phyloP scores from a whole-genome alignment of 2,329 filamentous ascomycete genomes.

The Fusarium udum region DNA sequence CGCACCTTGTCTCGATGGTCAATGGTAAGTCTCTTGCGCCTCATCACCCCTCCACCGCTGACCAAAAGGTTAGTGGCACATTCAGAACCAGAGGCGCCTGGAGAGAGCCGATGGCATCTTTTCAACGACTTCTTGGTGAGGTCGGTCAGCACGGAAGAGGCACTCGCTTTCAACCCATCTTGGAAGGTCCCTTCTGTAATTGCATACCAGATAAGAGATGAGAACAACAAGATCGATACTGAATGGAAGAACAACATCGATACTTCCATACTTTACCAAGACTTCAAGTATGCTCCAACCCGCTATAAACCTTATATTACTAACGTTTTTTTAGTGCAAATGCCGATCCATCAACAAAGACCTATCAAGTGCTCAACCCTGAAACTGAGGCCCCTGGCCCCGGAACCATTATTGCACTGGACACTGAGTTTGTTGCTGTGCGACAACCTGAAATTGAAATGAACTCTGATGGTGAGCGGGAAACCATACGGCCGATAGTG shows the following conservation, averaged over 20 bases:
- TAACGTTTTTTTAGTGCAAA: constrained; percentile 49
- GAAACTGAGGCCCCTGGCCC: constrained; percentile 72
- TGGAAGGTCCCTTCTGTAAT: constrained; percentile 95
- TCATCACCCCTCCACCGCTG: constrained; percentile 21
- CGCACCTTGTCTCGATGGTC: constrained; percentile 90
- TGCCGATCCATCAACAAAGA: constrained; percentile 55
- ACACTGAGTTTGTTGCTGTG: constrained; percentile 95
- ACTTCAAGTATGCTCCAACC: constrained; percentile 59
- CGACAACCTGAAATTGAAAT: constrained; percentile 95
- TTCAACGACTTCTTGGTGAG: constrained; percentile 98
- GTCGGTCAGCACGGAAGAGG: constrained; percentile 81
- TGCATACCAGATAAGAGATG: constrained; percentile 83
- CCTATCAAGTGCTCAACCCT: constrained; percentile 67
- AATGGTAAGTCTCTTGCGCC: constrained; percentile 67
- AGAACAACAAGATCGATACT: constrained; percentile 83
- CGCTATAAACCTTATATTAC: not conserved
- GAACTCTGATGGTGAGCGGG: constrained; percentile 88
- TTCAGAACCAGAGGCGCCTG: constrained; percentile 66
- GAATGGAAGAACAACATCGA: constrained; percentile 88
- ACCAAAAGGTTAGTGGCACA: constrained; percentile 65
- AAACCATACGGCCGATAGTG: constrained; percentile 90
- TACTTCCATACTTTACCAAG: constrained; percentile 83
- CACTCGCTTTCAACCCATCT: constrained; percentile 84
- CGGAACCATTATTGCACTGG: constrained; percentile 83
- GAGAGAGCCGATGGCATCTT: constrained; percentile 84